Base-by-base conservation (phyloP, 1,284 basidiomycete genomes). In the Coniferiporia weirii region DNA sequence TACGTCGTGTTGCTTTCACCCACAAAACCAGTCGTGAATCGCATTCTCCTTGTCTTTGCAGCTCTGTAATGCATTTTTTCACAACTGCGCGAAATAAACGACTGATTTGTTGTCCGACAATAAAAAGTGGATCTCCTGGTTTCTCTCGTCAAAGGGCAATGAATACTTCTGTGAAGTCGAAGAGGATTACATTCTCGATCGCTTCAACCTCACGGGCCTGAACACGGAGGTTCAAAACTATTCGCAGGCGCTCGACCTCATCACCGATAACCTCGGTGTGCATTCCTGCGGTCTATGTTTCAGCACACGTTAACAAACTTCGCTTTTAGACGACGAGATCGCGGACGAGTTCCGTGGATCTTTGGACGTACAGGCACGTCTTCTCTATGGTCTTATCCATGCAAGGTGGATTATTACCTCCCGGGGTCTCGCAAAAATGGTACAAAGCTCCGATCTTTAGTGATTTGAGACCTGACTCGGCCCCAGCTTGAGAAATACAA, bases 81-180 rank as follows among this genome's bases (percentile, higher is more conserved):
- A 46, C 45, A 17, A 27, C 35, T 27, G 27, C 57, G 60, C 40
- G 55, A 13, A 56, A 46, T 45, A 44, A 36, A 40, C 19, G 20
- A 20, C 32, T 38, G 36, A 65, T 55, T 53, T 72, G 36, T 70
- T 56, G 48, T 49, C 12, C 32, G 13, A 43, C 15, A 48, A 46
- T 52, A 6, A 56, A 13, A 66, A 89, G 88, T 98, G 95, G 95
- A 95, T 97, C 67, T 93, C 94, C 5, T 98, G 96, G 96, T 99
- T 98, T 73, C 80, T 99, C 32, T 94, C 94, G 6, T 96, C 94
- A n/a, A 95, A 92, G 71, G 90, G 90, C 55, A 91, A 92, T 75
- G 96, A 99, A 76, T 99, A 99, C 79, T 99, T 98, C 72, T 98
- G 95, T 74, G 95, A 99, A 77, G 93, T 99, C 65, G 97, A 99